Evolutionary conservation across 169 alveolate species (phyloP).

Genomic region (Amoebophrya sp.): DNA sequence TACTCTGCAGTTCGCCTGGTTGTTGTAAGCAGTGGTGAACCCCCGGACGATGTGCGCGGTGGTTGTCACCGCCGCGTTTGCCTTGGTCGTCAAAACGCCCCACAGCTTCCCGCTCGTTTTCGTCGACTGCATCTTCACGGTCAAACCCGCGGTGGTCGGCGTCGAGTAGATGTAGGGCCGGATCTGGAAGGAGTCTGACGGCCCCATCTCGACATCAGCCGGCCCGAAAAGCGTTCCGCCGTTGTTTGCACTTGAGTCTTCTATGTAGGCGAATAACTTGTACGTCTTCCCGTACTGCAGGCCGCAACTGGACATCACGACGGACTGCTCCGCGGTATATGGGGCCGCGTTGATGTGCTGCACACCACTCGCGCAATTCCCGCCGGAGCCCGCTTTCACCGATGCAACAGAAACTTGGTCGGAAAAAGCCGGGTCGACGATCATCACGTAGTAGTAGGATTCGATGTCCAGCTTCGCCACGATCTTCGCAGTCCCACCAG

Average conservation of each 20-base stretch:
- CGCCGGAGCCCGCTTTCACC: background rate
- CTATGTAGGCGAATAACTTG: constrained; percentile 33
- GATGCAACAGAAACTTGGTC: background rate
- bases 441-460: background rate
- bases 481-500: background rate
- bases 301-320: background rate
- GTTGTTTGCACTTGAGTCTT: constrained; percentile 22
- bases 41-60: background rate
- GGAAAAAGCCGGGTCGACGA: background rate
- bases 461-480: background rate
- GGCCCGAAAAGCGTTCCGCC: constrained; percentile 28
- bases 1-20: background rate
- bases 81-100: background rate
- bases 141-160: background rate
- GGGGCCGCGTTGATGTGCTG: background rate
- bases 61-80: constrained; percentile 3
- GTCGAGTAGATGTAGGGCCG: constrained; percentile 22
- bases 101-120: background rate
- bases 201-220: background rate
- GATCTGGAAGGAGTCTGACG: constrained; percentile 8
- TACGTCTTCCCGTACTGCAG: background rate
- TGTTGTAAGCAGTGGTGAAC: background rate
- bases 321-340: background rate
- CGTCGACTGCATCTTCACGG: background rate
- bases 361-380: background rate